These are phyloP conservation scores for Fusarium sp. DNA, from an alignment of 2,329 filamentous ascomycete species.

Conservation along the genomic window DNA sequence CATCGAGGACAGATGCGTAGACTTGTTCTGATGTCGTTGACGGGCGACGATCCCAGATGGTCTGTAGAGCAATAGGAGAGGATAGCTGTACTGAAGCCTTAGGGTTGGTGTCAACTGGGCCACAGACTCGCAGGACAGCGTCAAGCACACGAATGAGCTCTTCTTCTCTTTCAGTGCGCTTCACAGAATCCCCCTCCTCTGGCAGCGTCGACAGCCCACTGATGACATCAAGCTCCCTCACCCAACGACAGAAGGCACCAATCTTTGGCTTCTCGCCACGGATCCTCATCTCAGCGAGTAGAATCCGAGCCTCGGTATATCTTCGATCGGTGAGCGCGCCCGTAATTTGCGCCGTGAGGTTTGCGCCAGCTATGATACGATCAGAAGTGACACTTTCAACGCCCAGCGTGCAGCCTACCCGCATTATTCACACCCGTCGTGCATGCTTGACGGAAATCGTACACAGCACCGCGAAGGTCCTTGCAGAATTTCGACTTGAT, in stretches of 20 bases:
- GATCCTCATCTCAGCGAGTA: slow-evolving; percentile 78
- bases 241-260: slow-evolving; percentile 78
- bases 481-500: slow-evolving; percentile 78
- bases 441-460: slow-evolving; percentile 76
- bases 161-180: slow-evolving; percentile 60
- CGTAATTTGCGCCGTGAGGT: slow-evolving; percentile 75
- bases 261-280: slow-evolving; percentile 74
- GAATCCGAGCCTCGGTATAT: slow-evolving; percentile 72
- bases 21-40: slow-evolving; percentile 56
- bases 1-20: slow-evolving; percentile 70
- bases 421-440: slow-evolving; percentile 73
- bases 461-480: slow-evolving; percentile 74
- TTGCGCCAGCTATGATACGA: slow-evolving; percentile 61
- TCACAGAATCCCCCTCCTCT: slow-evolving; percentile 52
- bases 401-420: slow-evolving; percentile 47
- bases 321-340: slow-evolving; percentile 74
- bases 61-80: slow-evolving; percentile 67
- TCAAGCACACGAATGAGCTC: slow-evolving; percentile 73
- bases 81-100: slow-evolving; percentile 49
- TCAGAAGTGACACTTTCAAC: not conserved
- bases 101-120: slow-evolving; percentile 66
- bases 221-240: slow-evolving; percentile 76
- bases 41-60: slow-evolving; percentile 70
- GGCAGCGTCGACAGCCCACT: slow-evolving; percentile 72
- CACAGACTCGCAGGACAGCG: slow-evolving; percentile 72